Conservation (phyloP, 2,329 filamentous ascomycete species). For the Fusarium algeriense region DNA sequence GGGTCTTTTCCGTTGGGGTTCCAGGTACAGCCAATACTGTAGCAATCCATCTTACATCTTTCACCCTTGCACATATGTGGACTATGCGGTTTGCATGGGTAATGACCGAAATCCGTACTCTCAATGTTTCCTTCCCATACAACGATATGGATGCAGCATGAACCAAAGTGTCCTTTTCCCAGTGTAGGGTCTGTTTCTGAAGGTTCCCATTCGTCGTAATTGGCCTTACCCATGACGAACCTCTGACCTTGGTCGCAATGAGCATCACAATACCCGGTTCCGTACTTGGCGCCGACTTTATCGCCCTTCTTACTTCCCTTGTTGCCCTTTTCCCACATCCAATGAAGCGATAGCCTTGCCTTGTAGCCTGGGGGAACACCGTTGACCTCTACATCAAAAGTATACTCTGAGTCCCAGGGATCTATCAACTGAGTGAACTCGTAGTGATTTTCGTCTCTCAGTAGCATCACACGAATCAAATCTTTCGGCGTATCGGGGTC, state of each 20-base stretch:
- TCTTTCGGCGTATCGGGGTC: constrained; percentile 61
- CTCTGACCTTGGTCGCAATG: constrained; percentile 66
- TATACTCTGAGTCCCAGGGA: constrained; percentile 67
- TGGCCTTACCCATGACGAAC: constrained; percentile 68
- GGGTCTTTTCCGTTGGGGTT: constrained; percentile 75
- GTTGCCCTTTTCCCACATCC: constrained; percentile 70
- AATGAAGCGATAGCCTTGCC: constrained; percentile 74
- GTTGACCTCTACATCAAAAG: constrained; percentile 77
- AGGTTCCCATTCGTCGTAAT: constrained; percentile 62
- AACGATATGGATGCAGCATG: constrained; percentile 72
- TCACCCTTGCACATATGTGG: constrained; percentile 64
- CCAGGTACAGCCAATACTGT: constrained; percentile 77
- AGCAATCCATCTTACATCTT: constrained; percentile 68
- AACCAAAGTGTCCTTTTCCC: constrained; percentile 63
- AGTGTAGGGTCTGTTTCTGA: constrained; percentile 66
- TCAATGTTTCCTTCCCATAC: constrained; percentile 74
- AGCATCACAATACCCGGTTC: constrained; percentile 66
- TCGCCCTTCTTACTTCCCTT: constrained; percentile 62
- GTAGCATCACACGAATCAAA: constrained; percentile 70
- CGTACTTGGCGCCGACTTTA: constrained; percentile 68
- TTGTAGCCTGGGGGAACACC: constrained; percentile 77
- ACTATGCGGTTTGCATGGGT: constrained; percentile 67
- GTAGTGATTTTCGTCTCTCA: constrained; percentile 71
- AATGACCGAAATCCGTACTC: constrained; percentile 72
- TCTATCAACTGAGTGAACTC: constrained; percentile 70